phyloP scores from a whole-genome alignment of 306 rosid genomes.

The Vicia villosa region DNA sequence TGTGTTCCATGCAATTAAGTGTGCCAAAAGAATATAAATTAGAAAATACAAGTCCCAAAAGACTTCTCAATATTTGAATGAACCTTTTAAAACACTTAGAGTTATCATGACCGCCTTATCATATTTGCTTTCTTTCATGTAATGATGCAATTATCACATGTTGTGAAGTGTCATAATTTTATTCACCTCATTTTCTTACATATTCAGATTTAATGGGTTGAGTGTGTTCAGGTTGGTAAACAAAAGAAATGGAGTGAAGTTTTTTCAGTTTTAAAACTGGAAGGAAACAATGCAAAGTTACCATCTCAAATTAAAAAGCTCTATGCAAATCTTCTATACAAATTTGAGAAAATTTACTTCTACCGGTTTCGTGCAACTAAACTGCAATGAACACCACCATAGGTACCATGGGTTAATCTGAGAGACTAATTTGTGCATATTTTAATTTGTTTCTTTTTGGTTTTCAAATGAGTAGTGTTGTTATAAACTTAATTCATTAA shows the following conservation, averaged over 20 bases:
- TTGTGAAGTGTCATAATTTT: no score
- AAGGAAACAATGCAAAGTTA: slow-evolving; percentile 36
- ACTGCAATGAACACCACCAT: slow-evolving; percentile 6
- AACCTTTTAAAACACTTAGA: slow-evolving; percentile 3
- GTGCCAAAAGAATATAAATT: slow-evolving; percentile 15
- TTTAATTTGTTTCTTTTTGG: slow-evolving; percentile 10
- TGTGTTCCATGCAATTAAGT: slow-evolving; percentile 4
- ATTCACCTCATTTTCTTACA: no score
- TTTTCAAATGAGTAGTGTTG: background rate
- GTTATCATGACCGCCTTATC: no score
- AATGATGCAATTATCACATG: no score
- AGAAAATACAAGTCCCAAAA: slow-evolving; percentile 8
- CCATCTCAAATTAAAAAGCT: slow-evolving; percentile 44
- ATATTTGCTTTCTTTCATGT: no score
- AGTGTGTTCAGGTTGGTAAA: slow-evolving; percentile 39
- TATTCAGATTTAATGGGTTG: background rate
- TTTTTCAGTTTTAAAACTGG: slow-evolving; percentile 41
- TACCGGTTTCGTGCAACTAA: slow-evolving; percentile 32
- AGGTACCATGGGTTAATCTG: slow-evolving; percentile 40
- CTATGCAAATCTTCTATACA: slow-evolving; percentile 42
- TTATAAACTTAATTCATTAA: background rate
- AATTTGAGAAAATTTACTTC: slow-evolving; percentile 46
- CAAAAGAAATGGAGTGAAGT: slow-evolving; percentile 52
- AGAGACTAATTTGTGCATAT: background rate
- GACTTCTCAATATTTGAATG: slow-evolving; percentile 32